Base-by-base conservation (phyloP, 495 filamentous ascomycete species). In the Aspergillus leporis region DNA sequence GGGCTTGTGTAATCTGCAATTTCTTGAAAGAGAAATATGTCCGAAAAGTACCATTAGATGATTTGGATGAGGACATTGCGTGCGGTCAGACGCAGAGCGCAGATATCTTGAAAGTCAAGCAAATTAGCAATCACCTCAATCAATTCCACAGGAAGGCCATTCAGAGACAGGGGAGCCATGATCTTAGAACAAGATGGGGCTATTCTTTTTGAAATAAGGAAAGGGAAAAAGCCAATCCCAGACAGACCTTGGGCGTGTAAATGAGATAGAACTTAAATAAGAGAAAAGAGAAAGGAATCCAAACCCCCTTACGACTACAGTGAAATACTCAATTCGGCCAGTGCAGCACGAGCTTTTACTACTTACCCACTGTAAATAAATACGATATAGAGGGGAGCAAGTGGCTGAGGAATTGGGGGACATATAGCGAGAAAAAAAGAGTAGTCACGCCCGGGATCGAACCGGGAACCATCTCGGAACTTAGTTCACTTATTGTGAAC, bases 391-490 rank as follows among this genome's bases (percentile, higher is more conserved):
- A n/a, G n/a, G n/a, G n/a, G n/a, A n/a, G n/a, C n/a, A n/a, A n/a
- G n/a, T n/a, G n/a, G n/a, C n/a, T n/a, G n/a, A n/a, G n/a, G n/a
- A n/a, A n/a, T n/a, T n/a, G n/a, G n/a, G n/a, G n/a, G n/a, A n/a
- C n/a, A n/a, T n/a, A n/a, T n/a, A n/a, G n/a, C n/a, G n/a, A n/a
- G n/a, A n/a, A 60, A 67, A 66, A 59, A 64, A 66, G 59, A 59
- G 46, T 74, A 66, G 69, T 75, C 69, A 64, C 70, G 70, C 69
- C 72, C 67, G 70, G 72, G 69, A 72, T 75, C 70, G 72, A 73
- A 72, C 73, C 69, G 66, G 66, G 66, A 65, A 61, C 65, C 60
- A 55, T 65, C 59, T 67, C 63, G 58, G 58, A 47, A 38, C 48
- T 22, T 12, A 43, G 40, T 43, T 43, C 40, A 43, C n/a, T 43